Percentiles rank a stretch among this genome's conserved stretches.
Conservation (phyloP, 305 asterid species). For the Plantago coronopus region DNA sequence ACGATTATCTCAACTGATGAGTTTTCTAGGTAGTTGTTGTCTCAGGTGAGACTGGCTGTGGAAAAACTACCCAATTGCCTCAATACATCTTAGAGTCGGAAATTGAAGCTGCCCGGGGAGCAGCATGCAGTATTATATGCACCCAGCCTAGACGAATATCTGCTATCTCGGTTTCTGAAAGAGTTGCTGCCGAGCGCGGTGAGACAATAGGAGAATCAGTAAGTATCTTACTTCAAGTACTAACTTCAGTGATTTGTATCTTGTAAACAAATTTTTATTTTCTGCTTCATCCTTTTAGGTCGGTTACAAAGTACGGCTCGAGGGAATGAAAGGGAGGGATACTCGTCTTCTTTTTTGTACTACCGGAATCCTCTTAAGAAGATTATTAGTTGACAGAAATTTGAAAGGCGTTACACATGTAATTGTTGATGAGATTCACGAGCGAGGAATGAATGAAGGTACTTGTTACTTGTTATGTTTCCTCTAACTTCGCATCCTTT, state of each 20-base stretch:
- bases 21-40: constrained; percentile 76
- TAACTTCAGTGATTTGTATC: constrained; percentile 13
- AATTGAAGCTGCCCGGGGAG: constrained; percentile 72
- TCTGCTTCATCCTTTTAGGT: constrained; percentile 44
- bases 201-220: constrained; percentile 87
- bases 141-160: constrained; percentile 96
- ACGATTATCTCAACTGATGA: constrained; percentile 12
- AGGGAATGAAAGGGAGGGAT: constrained; percentile 92
- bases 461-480: constrained; percentile 19
- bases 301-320: constrained; percentile 93
- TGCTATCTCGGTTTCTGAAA: constrained; percentile 86
- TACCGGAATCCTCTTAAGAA: constrained; percentile 79
- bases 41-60: constrained; percentile 95
- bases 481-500: constrained; percentile 20
- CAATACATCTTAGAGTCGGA: constrained; percentile 86
- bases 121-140: constrained; percentile 81
- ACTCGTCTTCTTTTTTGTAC: constrained; percentile 93
- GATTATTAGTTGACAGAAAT: constrained; percentile 78
- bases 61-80: constrained; percentile 92
- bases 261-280: constrained; percentile 17
- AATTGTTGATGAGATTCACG: constrained; percentile 90
- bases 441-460: constrained; percentile 99
- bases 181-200: constrained; percentile 96
- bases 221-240: constrained; percentile 36
- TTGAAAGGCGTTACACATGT: constrained; percentile 85